Evolutionary conservation across 371 early-diverging fungal species (phyloP), one percentile per base, ranked within the genome.

Genomic region (Apophysomyces trapeziformis): DNA sequence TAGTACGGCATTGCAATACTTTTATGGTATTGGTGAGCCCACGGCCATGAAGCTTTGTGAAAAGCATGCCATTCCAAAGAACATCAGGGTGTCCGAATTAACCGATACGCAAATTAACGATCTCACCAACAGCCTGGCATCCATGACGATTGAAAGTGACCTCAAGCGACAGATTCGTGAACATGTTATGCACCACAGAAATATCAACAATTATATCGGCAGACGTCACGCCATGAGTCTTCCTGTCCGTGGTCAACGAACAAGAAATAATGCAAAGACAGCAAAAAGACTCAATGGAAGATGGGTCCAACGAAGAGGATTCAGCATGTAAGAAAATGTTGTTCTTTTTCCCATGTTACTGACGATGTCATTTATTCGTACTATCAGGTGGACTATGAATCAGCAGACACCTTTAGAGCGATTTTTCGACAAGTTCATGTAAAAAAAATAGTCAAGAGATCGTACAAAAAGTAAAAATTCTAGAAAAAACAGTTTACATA

Each of bases 201-300:
- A 89, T 60, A 96, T 96, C 60, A 90, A 90, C 39, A 85, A 91
- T 56, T 95, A 93, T 66, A 79, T 90, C 46, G 98, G 98, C 32
- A 84, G 85, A 79, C 83, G 96, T 65, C 96, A 96, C 68, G 90
- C 92, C 60, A 86, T 91, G 85, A 89, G 93, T 16, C 71, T 93
- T 68, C 98, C 98, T 7, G 97, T 97, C 11, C 91, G 93, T 58
- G 97, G 97, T 11, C 96, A 95, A 73, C 82, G 89, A 65, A 96
- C 96, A 4, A 84, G 87, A 69, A 93, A 93, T 69, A 98, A 98
- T 69, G 88, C 92, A 44, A 87, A 84, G 77, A 97, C 95, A 6
- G 95, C 98, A 21, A 94, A 90, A 76, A 90, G 83, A 67, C 69
- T 96, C 64, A 98, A 98, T 58, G 88, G 88, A 65, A 75, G 86